These are phyloP conservation scores for Graphiopsis chlorocephala DNA, from an alignment of 2,329 filamentous ascomycete genomes.

Conservation along the genomic window DNA sequence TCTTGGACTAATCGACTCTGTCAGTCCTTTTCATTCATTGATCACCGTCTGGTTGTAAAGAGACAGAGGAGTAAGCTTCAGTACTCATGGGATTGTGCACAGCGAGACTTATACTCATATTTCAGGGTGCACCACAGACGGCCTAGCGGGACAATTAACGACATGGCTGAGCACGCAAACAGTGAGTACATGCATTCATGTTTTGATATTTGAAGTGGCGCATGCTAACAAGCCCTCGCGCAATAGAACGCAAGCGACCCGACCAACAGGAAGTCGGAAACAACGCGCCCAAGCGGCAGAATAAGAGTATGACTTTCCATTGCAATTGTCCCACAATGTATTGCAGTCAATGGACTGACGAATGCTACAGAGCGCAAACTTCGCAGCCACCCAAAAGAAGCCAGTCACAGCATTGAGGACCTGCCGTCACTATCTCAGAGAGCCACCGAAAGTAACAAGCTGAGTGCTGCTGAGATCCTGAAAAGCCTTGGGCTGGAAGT, in stretches of 20 bases:
- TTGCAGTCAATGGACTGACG: background rate
- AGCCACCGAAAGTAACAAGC: background rate
- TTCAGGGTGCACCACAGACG: background rate
- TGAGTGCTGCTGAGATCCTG: background rate
- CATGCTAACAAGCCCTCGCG: background rate
- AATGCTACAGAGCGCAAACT: background rate
- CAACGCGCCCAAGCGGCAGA: background rate
- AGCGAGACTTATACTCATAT: background rate
- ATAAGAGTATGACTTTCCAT: background rate
- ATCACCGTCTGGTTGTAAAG: background rate
- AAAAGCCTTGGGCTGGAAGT: background rate
- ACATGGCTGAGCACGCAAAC: background rate
- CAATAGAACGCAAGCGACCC: background rate
- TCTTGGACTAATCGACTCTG: background rate
- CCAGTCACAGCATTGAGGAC: background rate
- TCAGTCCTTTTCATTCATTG: background rate
- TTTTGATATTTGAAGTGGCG: background rate
- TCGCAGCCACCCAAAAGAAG: background rate
- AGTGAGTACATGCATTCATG: background rate
- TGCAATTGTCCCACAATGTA: background rate
- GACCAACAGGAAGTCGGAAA: background rate
- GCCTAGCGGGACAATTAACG: background rate
- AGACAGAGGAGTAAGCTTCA: background rate
- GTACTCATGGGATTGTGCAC: background rate
- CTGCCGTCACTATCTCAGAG: background rate